phyloP scores from a whole-genome alignment of 2,329 filamentous ascomycete species.

The Beauveria medogensis region DNA sequence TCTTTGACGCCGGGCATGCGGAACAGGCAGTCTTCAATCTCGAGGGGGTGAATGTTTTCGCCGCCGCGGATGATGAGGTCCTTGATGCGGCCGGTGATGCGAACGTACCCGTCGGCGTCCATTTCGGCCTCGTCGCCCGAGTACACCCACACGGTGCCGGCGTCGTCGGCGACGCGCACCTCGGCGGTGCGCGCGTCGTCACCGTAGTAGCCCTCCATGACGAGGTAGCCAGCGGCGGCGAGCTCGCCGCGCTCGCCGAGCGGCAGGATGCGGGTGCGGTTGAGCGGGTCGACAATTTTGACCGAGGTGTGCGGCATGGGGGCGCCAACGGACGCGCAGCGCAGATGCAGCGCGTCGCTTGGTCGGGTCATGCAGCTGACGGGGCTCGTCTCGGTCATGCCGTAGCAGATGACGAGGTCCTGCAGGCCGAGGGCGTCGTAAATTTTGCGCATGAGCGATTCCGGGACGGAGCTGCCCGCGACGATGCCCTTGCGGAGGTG shows the following conservation, averaged over 20 bases:
- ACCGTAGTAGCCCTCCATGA: slow-evolving; percentile 89
- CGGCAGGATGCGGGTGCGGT: slow-evolving; percentile 52
- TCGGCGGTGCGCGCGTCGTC: slow-evolving; percentile 62
- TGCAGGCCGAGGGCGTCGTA: slow-evolving; percentile 66
- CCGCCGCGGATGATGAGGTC: slow-evolving; percentile 92
- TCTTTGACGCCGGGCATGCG: slow-evolving; percentile 63
- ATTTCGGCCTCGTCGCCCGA: slow-evolving; percentile 88
- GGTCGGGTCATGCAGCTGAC: slow-evolving; percentile 78
- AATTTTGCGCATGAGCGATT: slow-evolving; percentile 69
- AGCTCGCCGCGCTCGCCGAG: slow-evolving; percentile 69
- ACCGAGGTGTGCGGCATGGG: slow-evolving; percentile 71
- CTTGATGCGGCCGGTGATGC: slow-evolving; percentile 87
- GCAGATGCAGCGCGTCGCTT: slow-evolving; percentile 62
- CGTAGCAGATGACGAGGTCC: slow-evolving; percentile 88
- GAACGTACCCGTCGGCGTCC: slow-evolving; percentile 73
- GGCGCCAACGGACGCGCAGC: slow-evolving; percentile 70
- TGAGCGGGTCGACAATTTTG: slow-evolving; percentile 65
- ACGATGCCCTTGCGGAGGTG: slow-evolving; percentile 80
- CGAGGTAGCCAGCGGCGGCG: slow-evolving; percentile 72
- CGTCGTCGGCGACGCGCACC: slow-evolving; percentile 45
- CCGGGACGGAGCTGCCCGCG: slow-evolving; percentile 77
- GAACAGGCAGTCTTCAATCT: slow-evolving; percentile 83
- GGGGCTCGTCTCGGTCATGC: slow-evolving; percentile 85
- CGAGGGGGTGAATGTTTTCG: slow-evolving; percentile 91
- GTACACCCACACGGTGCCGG: slow-evolving; percentile 70